Evolutionary conservation across 169 alveolate species (phyloP), one percentile per base, ranked within the genome.

Genomic region (Eimeria sp.): DNA sequence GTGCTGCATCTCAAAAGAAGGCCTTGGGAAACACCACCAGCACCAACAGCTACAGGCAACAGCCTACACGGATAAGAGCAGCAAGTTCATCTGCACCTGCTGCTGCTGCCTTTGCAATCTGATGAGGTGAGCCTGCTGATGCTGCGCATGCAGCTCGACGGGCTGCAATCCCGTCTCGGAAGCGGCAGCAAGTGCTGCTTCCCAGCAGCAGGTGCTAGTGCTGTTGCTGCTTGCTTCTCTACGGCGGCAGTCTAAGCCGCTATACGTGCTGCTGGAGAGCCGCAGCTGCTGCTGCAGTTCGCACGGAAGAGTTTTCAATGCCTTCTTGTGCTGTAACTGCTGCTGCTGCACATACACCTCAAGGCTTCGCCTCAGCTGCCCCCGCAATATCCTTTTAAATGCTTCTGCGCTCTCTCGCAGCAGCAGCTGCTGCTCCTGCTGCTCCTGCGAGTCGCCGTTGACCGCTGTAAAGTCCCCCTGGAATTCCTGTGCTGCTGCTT

Each of bases 251-350:
- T 61, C n/a, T 61, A 61, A 18, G 70, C 70, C 70, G 70, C 70
- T 61, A 25, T 25, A 25, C n/a, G 27, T 61, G 70, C 70, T 61
- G 70, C 70, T 61, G 27, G 27, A 14, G 70, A 61, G 70, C 27
- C 49, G 90, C 27, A 82, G 90, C 72, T 82, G 90, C 90, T 82
- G 90, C 73, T 54, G 90, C 51, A 82, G 90, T 20, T 82, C 90
- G 4, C 0, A 20, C 13, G 90, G 72, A 25, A 82, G 73, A 25
- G 73, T 51, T 54, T 9, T 54, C 67, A 82, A 7, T 10, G 90
- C 90, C 14, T 54, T 13, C 30, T 27, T n/a, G 47, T 82, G 90
- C 90, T 82, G 90, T 73, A 13, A 73, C 70, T 47, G 90, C 90
- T 49, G 67, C 90, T 82, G 90, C 90, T 82, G 90, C 49, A 20